Base-by-base conservation (phyloP, 805 yeast species). In the Candida endomychidarum region DNA sequence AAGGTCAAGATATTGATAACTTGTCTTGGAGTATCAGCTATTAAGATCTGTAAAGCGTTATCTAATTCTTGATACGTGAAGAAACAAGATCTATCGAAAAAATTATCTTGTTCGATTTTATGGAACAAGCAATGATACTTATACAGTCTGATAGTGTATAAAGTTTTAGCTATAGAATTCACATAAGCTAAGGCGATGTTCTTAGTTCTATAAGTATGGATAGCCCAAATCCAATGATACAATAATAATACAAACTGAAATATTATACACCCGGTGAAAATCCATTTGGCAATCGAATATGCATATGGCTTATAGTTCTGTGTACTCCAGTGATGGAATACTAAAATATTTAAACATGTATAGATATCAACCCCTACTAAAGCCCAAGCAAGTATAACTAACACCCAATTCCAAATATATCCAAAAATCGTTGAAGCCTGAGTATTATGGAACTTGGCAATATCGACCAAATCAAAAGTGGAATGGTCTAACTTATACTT, bases 1-100 rank as follows among this genome's bases (percentile, higher is more conserved):
- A 83, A 62, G 0, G 96, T 86, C 49, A 85, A 65, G 19, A 89
- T 84, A 55, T 88, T 88, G 46, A 88, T 76, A 1, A 86, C 81
- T 61, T 88, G 96, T 61, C 96, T 78, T 17, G 96, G 96, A 12
- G 89, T 74, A 50, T 88, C 96, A 0, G 95, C 89, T 32, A 86
- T 65, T 8, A 87, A 51, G 49, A 87, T 72, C 33, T 67, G 70
- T 32, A 77, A 65, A 10, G 84, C 83, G 38, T 77, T 76, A 50
- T 83, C 81, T 38, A 83, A 64, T 35, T 85, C 80, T 47, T 76
- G 77, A 59, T 78, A 86, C 2, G 81, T 72, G 48, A 75, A 75
- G 46, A 87, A 77, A 8, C 87, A 77, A 37, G 81, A 58, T 73
- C 83, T 80, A 49, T 86, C 93, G 49, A 77, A 77, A 27, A 75